Conservation (phyloP, 2,329 filamentous ascomycete species). For the Arachnopeziza araneosa region DNA sequence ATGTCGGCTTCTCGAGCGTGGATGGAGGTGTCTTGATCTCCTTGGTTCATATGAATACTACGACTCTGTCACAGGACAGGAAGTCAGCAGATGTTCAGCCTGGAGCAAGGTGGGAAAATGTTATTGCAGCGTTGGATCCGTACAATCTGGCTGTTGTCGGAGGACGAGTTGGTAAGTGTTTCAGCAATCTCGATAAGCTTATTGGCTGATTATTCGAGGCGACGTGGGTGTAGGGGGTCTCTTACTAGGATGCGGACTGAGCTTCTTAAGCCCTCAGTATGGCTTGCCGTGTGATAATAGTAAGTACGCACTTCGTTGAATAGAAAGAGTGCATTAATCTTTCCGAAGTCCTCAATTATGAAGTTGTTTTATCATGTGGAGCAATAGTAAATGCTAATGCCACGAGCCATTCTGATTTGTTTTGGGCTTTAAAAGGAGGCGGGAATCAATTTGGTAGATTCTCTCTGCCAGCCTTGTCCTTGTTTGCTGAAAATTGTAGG, state of each 20-base stretch:
- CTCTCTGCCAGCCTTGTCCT: constrained; percentile 4
- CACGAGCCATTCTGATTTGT: constrained; percentile 16
- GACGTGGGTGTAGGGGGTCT: constrained; percentile 39
- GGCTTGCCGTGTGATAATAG: constrained; percentile 42
- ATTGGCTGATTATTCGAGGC: constrained; percentile 21
- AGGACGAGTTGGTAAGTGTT: constrained; percentile 36
- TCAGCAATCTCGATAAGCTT: not conserved
- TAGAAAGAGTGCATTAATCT: not conserved
- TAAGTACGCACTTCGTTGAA: not conserved
- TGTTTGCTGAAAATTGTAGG: constrained; percentile 16
- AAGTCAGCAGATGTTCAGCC: constrained; percentile 27
- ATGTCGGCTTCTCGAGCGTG: constrained; percentile 33
- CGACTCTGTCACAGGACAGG: constrained; percentile 23
- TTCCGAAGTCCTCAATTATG: constrained; percentile 35
- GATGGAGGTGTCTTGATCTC: constrained; percentile 33
- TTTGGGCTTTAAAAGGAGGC: constrained; percentile 24
- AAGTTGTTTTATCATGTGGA: constrained; percentile 31
- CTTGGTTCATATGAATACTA: constrained; percentile 29
- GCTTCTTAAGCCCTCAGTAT: constrained; percentile 31
- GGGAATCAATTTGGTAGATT: constrained; percentile 25
- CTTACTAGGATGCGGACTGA: constrained; percentile 29
- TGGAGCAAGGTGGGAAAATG: constrained; percentile 24
- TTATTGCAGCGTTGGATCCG: constrained; percentile 12
- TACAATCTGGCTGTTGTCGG: constrained; percentile 33
- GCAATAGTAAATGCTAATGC: constrained; percentile 21